These are phyloP conservation scores for Clohesyomyces aquaticus DNA, from an alignment of 495 filamentous ascomycete species.

Conservation along the genomic window DNA sequence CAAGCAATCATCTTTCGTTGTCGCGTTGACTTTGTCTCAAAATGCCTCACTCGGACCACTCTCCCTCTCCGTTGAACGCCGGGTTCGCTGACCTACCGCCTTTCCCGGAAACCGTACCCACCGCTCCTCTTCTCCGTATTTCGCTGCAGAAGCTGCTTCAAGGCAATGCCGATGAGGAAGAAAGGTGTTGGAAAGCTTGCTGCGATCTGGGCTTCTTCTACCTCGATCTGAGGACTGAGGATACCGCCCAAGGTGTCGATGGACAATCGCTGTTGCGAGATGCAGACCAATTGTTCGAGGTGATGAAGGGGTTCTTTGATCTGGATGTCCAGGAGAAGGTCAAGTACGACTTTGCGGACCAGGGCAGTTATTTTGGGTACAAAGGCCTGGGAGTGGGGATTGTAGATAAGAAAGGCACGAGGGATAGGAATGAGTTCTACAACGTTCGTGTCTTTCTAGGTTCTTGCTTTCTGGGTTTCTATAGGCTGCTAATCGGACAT, in stretches of 20 bases:
- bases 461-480: too few species aligned
- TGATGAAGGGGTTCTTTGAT: slow-evolving; percentile 55
- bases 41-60: slow-evolving; percentile 23
- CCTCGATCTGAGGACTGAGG: slow-evolving; percentile 54
- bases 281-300: slow-evolving; percentile 53
- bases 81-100: slow-evolving; percentile 48
- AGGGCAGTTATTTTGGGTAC: slow-evolving; percentile 50
- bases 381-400: slow-evolving; percentile 57
- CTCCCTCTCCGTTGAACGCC: not conserved
- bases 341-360: slow-evolving; percentile 54
- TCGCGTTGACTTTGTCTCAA: not conserved
- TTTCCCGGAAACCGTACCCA: slow-evolving; percentile 59
- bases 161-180: slow-evolving; percentile 49
- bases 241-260: slow-evolving; percentile 29
- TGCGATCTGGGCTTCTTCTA: slow-evolving; percentile 68
- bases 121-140: slow-evolving; percentile 59
- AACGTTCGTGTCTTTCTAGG: slow-evolving; percentile 58
- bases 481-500: not conserved
- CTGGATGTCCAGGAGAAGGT: slow-evolving; percentile 58
- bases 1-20: not conserved
- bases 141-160: slow-evolving; percentile 55
- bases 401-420: slow-evolving; percentile 58
- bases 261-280: slow-evolving; percentile 52
- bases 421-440: slow-evolving; percentile 65
- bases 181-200: slow-evolving; percentile 54